These are phyloP conservation scores for Waitea zeae DNA, from an alignment of 1,284 basidiomycete species.

Conservation along the genomic window DNA sequence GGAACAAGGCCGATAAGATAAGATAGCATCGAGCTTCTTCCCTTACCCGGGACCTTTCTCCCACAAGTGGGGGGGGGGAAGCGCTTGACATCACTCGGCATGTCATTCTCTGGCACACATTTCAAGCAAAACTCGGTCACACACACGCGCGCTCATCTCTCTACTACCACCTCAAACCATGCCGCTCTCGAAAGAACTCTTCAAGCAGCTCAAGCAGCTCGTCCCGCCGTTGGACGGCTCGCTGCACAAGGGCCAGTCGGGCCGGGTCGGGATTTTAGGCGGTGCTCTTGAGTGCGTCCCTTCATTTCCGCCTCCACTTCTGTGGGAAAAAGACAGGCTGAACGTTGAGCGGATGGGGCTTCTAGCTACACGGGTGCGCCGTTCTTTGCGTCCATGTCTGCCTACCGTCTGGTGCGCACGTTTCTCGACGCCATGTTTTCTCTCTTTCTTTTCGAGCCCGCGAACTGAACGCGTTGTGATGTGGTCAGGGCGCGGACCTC, in stretches of 20 bases:
- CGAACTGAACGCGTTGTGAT: conserved; percentile 4
- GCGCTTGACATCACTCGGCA: too few relatives aligned
- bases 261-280: conserved; percentile 84
- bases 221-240: conserved; percentile 75
- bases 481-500: conserved; percentile 69
- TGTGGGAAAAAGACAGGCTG: neutral
- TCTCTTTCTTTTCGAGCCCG: neutral
- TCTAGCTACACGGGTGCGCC: conserved; percentile 92
- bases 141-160: too few relatives aligned
- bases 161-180: too few relatives aligned
- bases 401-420: conserved; percentile 54
- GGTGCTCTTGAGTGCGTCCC: conserved; percentile 71
- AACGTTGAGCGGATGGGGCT: neutral
- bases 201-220: conserved; percentile 58
- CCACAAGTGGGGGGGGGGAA: too few relatives aligned
- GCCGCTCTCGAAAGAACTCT: conserved; percentile 37
- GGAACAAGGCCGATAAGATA: too few relatives aligned
- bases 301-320: neutral
- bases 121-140: too few relatives aligned
- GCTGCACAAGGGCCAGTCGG: conserved; percentile 93
- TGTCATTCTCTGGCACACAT: too few relatives aligned
- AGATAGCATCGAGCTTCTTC: too few relatives aligned
- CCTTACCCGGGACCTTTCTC: too few relatives aligned
- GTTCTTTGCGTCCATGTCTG: conserved; percentile 83
- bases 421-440: conserved; percentile 10